phyloP scores from a whole-genome alignment of 306 rosid genomes.

The Vicia faba region DNA sequence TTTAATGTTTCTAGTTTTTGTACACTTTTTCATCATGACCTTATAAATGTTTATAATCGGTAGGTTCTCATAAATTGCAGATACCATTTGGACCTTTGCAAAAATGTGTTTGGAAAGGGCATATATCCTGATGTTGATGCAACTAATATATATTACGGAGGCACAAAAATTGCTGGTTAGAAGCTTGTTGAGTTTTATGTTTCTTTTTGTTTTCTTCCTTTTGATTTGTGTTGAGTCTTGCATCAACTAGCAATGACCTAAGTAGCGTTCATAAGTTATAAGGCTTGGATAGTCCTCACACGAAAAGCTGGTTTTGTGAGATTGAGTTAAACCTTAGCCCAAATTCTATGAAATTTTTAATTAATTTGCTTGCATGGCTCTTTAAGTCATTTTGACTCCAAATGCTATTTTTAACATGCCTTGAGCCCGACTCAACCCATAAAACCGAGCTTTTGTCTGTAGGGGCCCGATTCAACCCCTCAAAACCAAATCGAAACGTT shows the following conservation, averaged over 20 bases:
- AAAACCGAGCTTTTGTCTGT: too few relatives aligned
- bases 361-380: not conserved
- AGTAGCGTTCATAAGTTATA: not conserved
- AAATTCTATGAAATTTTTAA: slow-evolving; percentile 4
- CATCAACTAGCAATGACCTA: not conserved
- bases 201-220: not conserved
- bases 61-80: slow-evolving; percentile 48
- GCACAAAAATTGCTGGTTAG: slow-evolving; percentile 80
- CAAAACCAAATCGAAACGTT: too few relatives aligned
- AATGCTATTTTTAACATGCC: slow-evolving; percentile 17
- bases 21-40: slow-evolving; percentile 25
- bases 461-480: too few relatives aligned
- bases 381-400: slow-evolving; percentile 5
- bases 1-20: slow-evolving; percentile 12
- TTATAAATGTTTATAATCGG: not conserved
- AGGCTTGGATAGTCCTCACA: not conserved
- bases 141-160: slow-evolving; percentile 91
- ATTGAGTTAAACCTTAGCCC: not conserved
- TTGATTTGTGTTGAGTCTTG: slow-evolving; percentile 2
- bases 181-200: slow-evolving; percentile 10
- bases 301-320: not conserved
- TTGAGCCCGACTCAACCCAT: not conserved
- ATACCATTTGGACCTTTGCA: slow-evolving; percentile 95
- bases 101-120: slow-evolving; percentile 88
- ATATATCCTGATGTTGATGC: slow-evolving; percentile 74